phyloP scores from a whole-genome alignment of 495 filamentous ascomycete species.

The Clohesyomyces aquaticus region DNA sequence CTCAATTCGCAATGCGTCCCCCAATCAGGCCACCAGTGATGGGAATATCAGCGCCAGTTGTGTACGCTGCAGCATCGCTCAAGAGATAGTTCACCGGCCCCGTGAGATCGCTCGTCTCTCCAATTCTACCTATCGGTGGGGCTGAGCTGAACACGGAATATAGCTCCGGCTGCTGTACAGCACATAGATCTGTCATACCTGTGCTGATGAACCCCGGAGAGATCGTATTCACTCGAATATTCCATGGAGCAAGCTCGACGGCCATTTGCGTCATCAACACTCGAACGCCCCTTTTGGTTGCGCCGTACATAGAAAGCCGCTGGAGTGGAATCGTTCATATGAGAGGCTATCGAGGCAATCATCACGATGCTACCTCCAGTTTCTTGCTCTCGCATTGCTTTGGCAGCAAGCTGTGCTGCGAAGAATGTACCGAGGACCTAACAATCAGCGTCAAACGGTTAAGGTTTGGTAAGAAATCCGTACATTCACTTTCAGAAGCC shows the following conservation, averaged over 20 bases:
- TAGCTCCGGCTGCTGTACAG: too few species aligned
- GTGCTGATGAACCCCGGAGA: slow-evolving; percentile 37
- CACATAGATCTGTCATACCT: too few species aligned
- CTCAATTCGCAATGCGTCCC: too few species aligned
- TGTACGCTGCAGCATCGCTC: slow-evolving; percentile 12
- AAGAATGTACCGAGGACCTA: slow-evolving; percentile 11
- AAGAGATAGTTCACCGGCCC: slow-evolving; percentile 14
- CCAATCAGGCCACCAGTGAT: slow-evolving; percentile 15
- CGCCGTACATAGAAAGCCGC: slow-evolving; percentile 17
- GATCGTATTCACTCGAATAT: slow-evolving; percentile 37
- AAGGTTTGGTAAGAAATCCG: too few species aligned
- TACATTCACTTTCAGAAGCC: slow-evolving; percentile 3
- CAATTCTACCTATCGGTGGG: slow-evolving; percentile 10
- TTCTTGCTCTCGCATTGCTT: slow-evolving; percentile 2
- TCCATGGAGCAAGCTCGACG: slow-evolving; percentile 28
- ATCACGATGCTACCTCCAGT: slow-evolving; percentile 33
- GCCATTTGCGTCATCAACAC: slow-evolving; percentile 12
- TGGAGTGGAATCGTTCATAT: slow-evolving; percentile 24
- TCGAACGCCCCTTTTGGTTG: slow-evolving; percentile 18
- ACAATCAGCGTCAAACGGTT: too few species aligned
- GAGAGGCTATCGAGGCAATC: slow-evolving; percentile 37
- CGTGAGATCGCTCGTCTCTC: slow-evolving; percentile 14
- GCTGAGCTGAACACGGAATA: too few species aligned
- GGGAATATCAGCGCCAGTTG: slow-evolving; percentile 14
- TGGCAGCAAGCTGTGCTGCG: slow-evolving; percentile 11